A percentile compares a stretch with the other conserved stretches of the same genome.
Evolutionary conservation across 1,284 basidiomycete species (phyloP).

Genomic region (Veloboletus limbatus): DNA sequence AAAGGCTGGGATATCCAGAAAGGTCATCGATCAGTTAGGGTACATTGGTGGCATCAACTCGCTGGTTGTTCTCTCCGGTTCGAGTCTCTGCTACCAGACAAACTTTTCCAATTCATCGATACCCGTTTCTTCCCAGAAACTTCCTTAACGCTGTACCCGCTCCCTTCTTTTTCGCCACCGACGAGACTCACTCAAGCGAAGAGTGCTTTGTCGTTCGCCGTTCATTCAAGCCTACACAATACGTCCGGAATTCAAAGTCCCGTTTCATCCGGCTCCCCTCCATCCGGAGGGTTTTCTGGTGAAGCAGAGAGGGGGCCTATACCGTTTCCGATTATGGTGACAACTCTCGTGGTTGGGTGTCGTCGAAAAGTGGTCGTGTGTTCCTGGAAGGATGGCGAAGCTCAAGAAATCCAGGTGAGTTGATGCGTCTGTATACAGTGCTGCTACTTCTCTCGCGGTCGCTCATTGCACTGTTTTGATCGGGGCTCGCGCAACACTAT

Average conservation of each 20-base stretch:
- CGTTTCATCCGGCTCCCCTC: background rate
- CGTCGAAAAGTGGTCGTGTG: constrained; percentile 83
- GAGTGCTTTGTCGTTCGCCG: constrained; percentile 77
- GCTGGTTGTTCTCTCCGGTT: constrained; percentile 80
- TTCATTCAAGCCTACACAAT: constrained; percentile 59
- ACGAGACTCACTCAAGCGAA: constrained; percentile 72
- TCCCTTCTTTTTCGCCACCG: constrained; percentile 65
- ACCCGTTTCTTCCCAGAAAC: constrained; percentile 44
- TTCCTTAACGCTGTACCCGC: constrained; percentile 60
- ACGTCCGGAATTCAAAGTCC: constrained; percentile 10
- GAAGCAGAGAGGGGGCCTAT: constrained; percentile 35
- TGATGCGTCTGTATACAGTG: background rate
- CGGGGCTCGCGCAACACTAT: constrained; percentile 3
- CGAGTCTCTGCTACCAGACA: constrained; percentile 18
- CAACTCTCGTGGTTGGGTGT: constrained; percentile 82
- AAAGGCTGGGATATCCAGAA: constrained; percentile 62
- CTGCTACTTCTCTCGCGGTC: background rate
- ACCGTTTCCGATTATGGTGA: constrained; percentile 59
- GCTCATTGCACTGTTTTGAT: background rate
- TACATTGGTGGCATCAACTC: constrained; percentile 82
- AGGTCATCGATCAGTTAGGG: constrained; percentile 83
- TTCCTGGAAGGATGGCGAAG: constrained; percentile 82
- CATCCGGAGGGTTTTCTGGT: constrained; percentile 18
- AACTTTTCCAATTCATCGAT: background rate
- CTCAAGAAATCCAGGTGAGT: constrained; percentile 69